Evolutionary conservation across 495 filamentous ascomycete genomes (phyloP).

Genomic region (Neurospora tetraspora): DNA sequence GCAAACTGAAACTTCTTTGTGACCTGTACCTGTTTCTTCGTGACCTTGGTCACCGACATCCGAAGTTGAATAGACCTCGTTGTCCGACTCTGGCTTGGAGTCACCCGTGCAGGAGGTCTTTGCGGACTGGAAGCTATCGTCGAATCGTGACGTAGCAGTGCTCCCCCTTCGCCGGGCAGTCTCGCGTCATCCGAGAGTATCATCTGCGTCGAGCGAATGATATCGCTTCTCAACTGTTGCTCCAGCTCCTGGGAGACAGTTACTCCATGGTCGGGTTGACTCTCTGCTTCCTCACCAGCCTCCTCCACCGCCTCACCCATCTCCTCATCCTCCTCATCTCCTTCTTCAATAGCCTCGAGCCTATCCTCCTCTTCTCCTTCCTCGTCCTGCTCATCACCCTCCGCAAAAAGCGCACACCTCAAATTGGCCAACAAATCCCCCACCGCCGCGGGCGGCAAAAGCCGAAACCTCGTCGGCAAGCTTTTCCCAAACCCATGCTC

Average conservation of each 20-base stretch:
- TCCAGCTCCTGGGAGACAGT: constrained; percentile 37
- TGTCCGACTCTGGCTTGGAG: background rate
- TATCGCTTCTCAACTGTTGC: constrained; percentile 36
- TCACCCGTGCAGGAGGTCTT: background rate
- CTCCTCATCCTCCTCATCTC: constrained; percentile 1
- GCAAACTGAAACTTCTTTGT: background rate
- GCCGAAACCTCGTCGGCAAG: constrained; percentile 29
- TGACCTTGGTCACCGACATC: background rate
- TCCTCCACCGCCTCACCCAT: background rate
- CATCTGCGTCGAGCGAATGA: constrained; percentile 32
- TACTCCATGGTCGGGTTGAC: background rate
- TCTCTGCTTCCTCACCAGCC: background rate
- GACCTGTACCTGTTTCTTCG: background rate
- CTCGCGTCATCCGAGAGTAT: background rate
- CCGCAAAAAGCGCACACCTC: constrained; percentile 29
- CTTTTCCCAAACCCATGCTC: constrained; percentile 30
- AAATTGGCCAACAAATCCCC: constrained; percentile 38
- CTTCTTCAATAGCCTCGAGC: background rate
- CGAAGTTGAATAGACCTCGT: background rate
- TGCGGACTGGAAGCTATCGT: background rate
- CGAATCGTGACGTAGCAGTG: background rate
- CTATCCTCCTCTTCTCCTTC: constrained; percentile 7
- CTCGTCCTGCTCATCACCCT: constrained; percentile 8
- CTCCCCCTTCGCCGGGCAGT: background rate
- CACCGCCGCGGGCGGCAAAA: constrained; percentile 35